Evolutionary conservation across 164 flowering plant species (phyloP).

Genomic region (Umbellularia californica): DNA sequence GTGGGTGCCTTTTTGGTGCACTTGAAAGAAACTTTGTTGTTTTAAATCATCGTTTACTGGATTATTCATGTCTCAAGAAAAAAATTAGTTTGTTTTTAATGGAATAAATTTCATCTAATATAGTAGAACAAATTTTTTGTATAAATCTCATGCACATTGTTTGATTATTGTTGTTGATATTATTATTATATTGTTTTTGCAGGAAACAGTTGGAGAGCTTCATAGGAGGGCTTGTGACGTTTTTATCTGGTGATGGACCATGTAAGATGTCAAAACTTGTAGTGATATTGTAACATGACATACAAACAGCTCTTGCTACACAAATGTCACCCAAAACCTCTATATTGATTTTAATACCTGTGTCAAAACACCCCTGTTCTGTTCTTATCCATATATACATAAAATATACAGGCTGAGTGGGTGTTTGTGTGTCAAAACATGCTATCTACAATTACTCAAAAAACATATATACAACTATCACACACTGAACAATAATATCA

Average conservation of each 20-base stretch:
- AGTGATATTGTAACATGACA: not conserved
- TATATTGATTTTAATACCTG: no score
- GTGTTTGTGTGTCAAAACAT: not conserved
- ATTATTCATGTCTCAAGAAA: not conserved
- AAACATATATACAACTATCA: not conserved
- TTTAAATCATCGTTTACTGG: not conserved
- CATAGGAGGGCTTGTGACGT: constrained; percentile 77
- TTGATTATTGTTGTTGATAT: no score
- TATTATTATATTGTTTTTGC: constrained; percentile 19
- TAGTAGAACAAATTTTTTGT: no score
- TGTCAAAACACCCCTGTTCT: not conserved
- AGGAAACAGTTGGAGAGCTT: constrained; percentile 91
- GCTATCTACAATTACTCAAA: not conserved
- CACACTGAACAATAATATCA: no score
- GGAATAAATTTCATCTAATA: not conserved
- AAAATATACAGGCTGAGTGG: not conserved
- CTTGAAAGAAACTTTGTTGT: not conserved
- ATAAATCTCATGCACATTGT: no score
- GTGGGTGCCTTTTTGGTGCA: not conserved
- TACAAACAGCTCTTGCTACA: not conserved
- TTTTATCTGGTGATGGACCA: constrained; percentile 70
- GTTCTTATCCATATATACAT: not conserved
- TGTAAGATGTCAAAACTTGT: constrained; percentile 37
- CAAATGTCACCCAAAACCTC: not conserved
- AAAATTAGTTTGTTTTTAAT: no score